Evolutionary conservation across 129 eudicot species (phyloP), one percentile per base, ranked within the genome.

Genomic region (Dittrichia graveolens): DNA sequence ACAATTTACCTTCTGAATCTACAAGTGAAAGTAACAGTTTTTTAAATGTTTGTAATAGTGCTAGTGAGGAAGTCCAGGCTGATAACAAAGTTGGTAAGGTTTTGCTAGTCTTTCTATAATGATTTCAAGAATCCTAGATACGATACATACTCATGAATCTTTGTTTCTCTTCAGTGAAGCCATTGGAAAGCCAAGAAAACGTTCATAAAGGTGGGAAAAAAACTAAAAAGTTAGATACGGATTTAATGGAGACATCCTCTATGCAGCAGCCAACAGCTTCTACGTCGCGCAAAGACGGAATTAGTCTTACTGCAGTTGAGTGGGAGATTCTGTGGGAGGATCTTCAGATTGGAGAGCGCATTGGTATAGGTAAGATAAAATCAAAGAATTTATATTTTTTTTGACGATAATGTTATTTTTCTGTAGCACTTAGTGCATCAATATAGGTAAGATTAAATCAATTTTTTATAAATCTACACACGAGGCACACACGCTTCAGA

Each of bases 261-360:
- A 6, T 19, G 61, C 67, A 61, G 61, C 77, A 15, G 38, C 65
- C 68, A 46, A 55, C 35, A 56, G 46, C 85, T 55, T 41, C 41
- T 75, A 61, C 37, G 64, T 38, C 18, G 49, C 77, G 54, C 24
- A 61, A 77, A 46, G 80, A 73, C 76, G 81, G 81, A 59, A 79
- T 69, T 65, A 77, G 78, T 64, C 82, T 88, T 53, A 80, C 77
- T 65, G 86, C 74, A 19, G 89, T 84, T 72, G 98, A 89, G 52
- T 89, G 91, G 89, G 95, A 92, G 76, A 92, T 92, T 72, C 83
- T 73, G 18, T 92, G 98, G 98, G 98, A 89, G 78, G 91, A 89
- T 85, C 96, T 89, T 55, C 95, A 85, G 72, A 81, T 89, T 67
- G 92, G 90, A 67, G 96, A 87, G 60, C 95, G 89, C 60, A 87